Evolutionary conservation across 23 red algal genomes (phyloP).

Genomic region (Gracilaria gracilis): DNA sequence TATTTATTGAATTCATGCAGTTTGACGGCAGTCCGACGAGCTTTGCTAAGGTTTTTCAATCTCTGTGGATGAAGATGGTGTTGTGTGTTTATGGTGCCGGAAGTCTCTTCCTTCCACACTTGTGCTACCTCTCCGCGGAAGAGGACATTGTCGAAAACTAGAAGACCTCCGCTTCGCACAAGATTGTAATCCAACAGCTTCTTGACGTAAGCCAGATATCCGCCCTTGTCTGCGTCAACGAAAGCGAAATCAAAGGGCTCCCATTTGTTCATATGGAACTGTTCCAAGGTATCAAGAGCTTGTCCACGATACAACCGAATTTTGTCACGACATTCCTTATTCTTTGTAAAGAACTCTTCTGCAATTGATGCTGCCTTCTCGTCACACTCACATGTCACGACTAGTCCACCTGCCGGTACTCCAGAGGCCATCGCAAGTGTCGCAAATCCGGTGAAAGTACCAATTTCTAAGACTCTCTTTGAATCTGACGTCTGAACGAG

Average conservation of each 20-base stretch:
- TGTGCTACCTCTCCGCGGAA: conserved; percentile 75
- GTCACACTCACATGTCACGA: conserved; percentile 83
- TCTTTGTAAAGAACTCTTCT: conserved; percentile 49
- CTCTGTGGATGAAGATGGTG: not conserved
- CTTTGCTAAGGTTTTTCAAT: conserved; percentile 44
- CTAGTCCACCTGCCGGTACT: conserved; percentile 25
- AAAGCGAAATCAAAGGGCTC: conserved; percentile 91
- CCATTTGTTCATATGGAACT: not conserved
- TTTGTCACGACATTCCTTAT: not conserved
- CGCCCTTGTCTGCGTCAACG: conserved; percentile 92
- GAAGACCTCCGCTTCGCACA: conserved; percentile 68
- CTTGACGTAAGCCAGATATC: conserved; percentile 75
- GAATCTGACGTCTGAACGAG: conserved; percentile 67
- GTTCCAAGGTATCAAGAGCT: conserved; percentile 51
- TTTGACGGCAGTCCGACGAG: conserved; percentile 40
- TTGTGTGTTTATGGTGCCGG: not conserved
- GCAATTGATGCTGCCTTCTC: conserved; percentile 71
- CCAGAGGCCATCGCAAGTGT: conserved; percentile 85
- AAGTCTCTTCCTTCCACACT: conserved; percentile 39
- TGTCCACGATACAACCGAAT: conserved; percentile 60
- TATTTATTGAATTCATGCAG: conserved; percentile 82
- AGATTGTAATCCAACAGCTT: conserved; percentile 64
- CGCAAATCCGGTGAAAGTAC: conserved; percentile 95
- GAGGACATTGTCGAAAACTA: conserved; percentile 87
- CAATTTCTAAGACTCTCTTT: conserved; percentile 85